phyloP scores from a whole-genome alignment of 225 moss, liverwort and hornwort species.

The Polytrichum commune region DNA sequence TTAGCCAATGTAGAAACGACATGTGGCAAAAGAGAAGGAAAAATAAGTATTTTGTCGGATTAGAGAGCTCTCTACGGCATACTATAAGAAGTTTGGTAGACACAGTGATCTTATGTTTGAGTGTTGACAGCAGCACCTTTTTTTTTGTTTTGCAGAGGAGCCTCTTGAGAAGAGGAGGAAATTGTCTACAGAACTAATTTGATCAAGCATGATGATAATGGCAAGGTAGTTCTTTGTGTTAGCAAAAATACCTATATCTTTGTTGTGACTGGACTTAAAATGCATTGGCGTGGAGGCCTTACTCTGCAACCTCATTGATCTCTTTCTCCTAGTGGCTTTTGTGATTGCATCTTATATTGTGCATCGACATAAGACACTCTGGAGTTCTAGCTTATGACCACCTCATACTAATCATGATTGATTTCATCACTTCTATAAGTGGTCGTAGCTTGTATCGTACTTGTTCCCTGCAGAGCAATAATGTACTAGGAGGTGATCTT shows the following conservation, averaged over 20 bases:
- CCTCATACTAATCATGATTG: background rate
- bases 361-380: background rate
- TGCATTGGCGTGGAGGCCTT: background rate
- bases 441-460: background rate
- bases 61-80: too few species aligned
- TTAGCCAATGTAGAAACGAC: background rate
- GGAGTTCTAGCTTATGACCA: background rate
- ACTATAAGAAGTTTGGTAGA: background rate
- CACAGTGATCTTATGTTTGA: background rate
- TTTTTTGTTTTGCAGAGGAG: conserved; percentile 20
- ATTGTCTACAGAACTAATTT: conserved; percentile 22
- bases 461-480: too few species aligned
- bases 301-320: background rate
- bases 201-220: background rate
- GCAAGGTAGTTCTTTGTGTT: background rate
- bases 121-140: background rate
- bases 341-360: background rate
- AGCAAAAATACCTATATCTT: background rate
- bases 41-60: background rate
- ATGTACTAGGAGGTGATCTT: too few species aligned
- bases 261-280: background rate
- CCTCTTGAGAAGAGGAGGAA: conserved; percentile 57
- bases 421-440: background rate
- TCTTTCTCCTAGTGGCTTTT: background rate
- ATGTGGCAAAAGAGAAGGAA: background rate